Evolutionary conservation across 2,329 filamentous ascomycete species (phyloP), one percentile per base, ranked within the genome.

Genomic region (Cladosporium sphaerospermum): DNA sequence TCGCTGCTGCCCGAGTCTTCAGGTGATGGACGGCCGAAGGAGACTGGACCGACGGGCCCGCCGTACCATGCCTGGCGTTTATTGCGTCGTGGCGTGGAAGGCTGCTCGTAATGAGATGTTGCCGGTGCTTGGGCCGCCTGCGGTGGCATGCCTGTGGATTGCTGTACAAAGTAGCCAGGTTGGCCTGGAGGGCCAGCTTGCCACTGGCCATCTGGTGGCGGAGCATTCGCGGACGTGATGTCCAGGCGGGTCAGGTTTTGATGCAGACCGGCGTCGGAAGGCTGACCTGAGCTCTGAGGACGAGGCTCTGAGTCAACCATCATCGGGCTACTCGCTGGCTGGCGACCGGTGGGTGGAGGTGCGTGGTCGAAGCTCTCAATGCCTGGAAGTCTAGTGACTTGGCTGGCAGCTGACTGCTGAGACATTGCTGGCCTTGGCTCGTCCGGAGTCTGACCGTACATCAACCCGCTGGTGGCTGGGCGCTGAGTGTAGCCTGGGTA

Each of bases 291-390:
- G 40, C 71, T 65, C n/a, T 58, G 55, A 19, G 65, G 64, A 23
- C 62, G 54, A 32, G 60, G 57, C 46, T 55, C 59, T 8, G 60
- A 64, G 60, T 95, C 89, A 9, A 90, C 72, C 64, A 86, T 80
- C 88, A 93, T 91, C 0, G 89, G 88, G 49, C 88, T 90, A 2
- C 81, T 76, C 51, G 79, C 78, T 44, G 85, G 81, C 45, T 82
- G 78, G 76, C 68, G 55, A 1, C 83, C 79, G 31, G 40, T 28
- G 16, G 79, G 80, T 54, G 80, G 79, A 23, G 83, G 85, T 19
- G 88, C 75, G 53, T 88, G 84, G 64, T 92, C 89, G 62, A 96
- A 96, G 13, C 89, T 95, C 67, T 95, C 89, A 59, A 96, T 96
- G 11, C 91, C 90, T 1, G 91, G 91, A 11, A 96, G 78, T 37